Conservation (phyloP, 768 basidiomycete genomes). For the Boletus subcaerulescens region DNA sequence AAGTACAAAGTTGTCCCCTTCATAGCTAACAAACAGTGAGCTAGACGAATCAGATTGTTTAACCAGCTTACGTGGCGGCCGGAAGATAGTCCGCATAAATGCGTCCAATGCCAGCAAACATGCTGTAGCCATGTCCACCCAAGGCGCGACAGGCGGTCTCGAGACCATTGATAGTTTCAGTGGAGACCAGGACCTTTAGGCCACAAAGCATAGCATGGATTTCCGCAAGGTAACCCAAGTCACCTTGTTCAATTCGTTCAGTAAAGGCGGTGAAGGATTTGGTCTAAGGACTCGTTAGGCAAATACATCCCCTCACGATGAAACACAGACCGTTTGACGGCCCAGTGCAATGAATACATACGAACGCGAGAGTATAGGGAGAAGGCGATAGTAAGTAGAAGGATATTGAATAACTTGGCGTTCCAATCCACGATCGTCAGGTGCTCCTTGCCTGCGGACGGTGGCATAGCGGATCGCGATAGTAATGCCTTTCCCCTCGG, state of each 20-base stretch:
- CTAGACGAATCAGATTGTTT: neutral
- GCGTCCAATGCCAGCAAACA: constrained; percentile 61
- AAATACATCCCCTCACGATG: neutral
- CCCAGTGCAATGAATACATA: constrained; percentile 71
- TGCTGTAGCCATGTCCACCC: constrained; percentile 78
- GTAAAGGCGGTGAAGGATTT: constrained; percentile 50
- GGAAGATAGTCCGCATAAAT: constrained; percentile 67
- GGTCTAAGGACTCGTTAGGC: constrained; percentile 32
- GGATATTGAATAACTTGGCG: constrained; percentile 69
- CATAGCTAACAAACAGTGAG: constrained; percentile 44
- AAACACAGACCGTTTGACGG: constrained; percentile 46
- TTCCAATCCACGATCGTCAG: constrained; percentile 51
- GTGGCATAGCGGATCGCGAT: constrained; percentile 71
- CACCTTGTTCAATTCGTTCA: constrained; percentile 48
- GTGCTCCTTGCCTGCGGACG: constrained; percentile 66
- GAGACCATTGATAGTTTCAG: constrained; percentile 51
- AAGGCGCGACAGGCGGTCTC: constrained; percentile 67
- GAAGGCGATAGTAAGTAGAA: constrained; percentile 67
- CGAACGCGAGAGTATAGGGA: constrained; percentile 65
- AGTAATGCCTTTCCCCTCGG: constrained; percentile 44
- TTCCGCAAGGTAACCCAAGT: constrained; percentile 64
- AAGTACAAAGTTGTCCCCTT: constrained; percentile 79
- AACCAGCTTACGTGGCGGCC: constrained; percentile 50
- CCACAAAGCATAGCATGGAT: constrained; percentile 70
- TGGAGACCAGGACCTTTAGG: constrained; percentile 59